Percentiles rank a stretch among this genome's conserved stretches.
phyloP scores from a whole-genome alignment of 306 rosid genomes.

The Ziziphus jujuba region DNA sequence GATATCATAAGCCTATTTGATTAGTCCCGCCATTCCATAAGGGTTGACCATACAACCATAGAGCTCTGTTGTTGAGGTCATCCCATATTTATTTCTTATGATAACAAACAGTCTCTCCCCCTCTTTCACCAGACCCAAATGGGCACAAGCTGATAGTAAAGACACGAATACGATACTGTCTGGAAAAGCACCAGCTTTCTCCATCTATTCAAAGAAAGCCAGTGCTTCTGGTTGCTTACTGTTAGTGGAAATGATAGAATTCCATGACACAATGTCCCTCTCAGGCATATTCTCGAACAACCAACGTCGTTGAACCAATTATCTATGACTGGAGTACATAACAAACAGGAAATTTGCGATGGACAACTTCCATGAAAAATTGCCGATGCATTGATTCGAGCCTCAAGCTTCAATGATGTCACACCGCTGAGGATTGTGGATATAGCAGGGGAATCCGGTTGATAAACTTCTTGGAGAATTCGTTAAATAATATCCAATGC shows the following conservation, averaged over 20 bases:
- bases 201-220: constrained; percentile 63
- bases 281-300: constrained; percentile 70
- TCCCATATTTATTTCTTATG: constrained; percentile 65
- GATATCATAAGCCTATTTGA: constrained; percentile 61
- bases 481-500: constrained; percentile 50
- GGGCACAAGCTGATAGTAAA: constrained; percentile 65
- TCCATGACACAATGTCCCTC: constrained; percentile 82
- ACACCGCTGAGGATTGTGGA: constrained; percentile 48
- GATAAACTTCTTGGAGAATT: constrained; percentile 52
- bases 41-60: constrained; percentile 87
- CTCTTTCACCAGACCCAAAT: constrained; percentile 59
- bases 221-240: constrained; percentile 46
- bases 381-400: constrained; percentile 75
- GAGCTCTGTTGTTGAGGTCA: constrained; percentile 77
- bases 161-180: constrained; percentile 78
- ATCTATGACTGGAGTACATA: constrained; percentile 58
- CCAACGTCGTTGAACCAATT: constrained; percentile 49
- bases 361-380: constrained; percentile 59
- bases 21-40: constrained; percentile 74
- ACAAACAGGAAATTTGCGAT: constrained; percentile 64
- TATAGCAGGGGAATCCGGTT: constrained; percentile 62
- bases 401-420: constrained; percentile 41
- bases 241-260: constrained; percentile 79
- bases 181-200: constrained; percentile 48
- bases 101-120: constrained; percentile 60